Percentiles rank a stretch among this genome's conserved stretches.
Conservation (phyloP, 192 early-diverging fungal species). For the Coemansia umbellata region DNA sequence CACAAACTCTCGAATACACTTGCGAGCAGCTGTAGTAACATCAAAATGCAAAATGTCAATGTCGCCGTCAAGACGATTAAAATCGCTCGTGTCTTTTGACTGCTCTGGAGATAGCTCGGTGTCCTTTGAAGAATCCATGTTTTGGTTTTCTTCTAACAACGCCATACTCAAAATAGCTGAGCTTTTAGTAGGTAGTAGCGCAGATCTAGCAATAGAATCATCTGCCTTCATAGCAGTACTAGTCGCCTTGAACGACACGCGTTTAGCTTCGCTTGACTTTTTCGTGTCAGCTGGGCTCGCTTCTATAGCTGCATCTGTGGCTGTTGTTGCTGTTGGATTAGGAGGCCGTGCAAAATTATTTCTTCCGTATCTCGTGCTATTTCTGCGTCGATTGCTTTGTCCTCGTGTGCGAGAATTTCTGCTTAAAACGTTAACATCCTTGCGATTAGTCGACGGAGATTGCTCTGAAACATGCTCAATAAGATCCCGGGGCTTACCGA, state of each 20-base stretch:
- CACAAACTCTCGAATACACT: slow-evolving; percentile 32
- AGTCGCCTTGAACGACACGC: not conserved
- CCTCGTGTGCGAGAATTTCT: slow-evolving; percentile 7
- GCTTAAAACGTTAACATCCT: slow-evolving; percentile 14
- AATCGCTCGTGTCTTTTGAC: slow-evolving; percentile 19
- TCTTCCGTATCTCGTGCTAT: not conserved
- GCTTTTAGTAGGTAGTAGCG: not conserved
- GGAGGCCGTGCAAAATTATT: not conserved
- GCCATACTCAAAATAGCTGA: not conserved
- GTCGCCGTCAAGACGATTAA: slow-evolving; percentile 36
- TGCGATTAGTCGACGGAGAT: slow-evolving; percentile 1
- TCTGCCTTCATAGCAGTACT: not conserved
- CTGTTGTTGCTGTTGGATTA: not conserved
- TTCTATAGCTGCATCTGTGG: too few relatives aligned
- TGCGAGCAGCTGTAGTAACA: slow-evolving; percentile 17
- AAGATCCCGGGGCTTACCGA: not conserved
- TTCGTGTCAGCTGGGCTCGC: not conserved
- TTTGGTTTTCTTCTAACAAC: not conserved
- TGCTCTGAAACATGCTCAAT: not conserved
- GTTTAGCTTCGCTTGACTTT: not conserved
- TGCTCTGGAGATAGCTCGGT: slow-evolving; percentile 28
- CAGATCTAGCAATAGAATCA: not conserved
- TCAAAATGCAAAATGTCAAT: slow-evolving; percentile 35
- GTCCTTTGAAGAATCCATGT: not conserved
- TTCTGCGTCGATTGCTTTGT: not conserved